Evolutionary conservation across 495 filamentous ascomycete genomes (phyloP).

Genomic region (Tuber magnatum): DNA sequence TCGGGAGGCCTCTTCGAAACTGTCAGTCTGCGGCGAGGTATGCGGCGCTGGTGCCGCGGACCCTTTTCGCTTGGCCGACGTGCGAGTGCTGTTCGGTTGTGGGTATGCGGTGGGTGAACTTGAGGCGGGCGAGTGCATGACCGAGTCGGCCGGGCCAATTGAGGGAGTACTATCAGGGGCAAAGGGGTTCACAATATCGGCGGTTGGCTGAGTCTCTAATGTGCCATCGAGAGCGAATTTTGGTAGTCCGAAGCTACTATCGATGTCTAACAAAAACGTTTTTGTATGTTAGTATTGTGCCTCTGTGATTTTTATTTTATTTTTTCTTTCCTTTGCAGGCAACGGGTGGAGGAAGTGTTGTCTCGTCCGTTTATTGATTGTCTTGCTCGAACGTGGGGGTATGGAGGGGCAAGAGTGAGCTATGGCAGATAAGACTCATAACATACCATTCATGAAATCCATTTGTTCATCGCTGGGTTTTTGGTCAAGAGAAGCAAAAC

Average conservation of each 20-base stretch:
- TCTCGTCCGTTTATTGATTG: neutral
- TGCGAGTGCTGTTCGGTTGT: constrained; percentile 31
- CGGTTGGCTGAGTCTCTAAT: constrained; percentile 12
- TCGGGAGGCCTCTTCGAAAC: constrained; percentile 63
- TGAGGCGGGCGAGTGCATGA: constrained; percentile 18
- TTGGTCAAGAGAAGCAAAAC: constrained; percentile 17
- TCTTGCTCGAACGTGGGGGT: neutral
- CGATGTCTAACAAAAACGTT: constrained; percentile 22
- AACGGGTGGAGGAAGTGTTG: neutral
- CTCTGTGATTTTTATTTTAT: neutral
- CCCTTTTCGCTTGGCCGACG: constrained; percentile 29
- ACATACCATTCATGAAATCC: constrained; percentile 29
- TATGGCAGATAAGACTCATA: constrained; percentile 4
- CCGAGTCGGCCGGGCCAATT: constrained; percentile 7
- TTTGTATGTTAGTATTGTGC: constrained; percentile 9
- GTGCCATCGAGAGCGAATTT: constrained; percentile 12
- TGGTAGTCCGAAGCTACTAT: constrained; percentile 28
- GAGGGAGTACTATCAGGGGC: constrained; percentile 5
- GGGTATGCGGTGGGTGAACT: constrained; percentile 40
- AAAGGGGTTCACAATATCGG: constrained; percentile 6
- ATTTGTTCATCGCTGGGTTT: constrained; percentile 25
- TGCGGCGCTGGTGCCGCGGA: constrained; percentile 17
- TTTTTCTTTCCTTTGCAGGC: neutral
- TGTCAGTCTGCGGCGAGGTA: constrained; percentile 14
- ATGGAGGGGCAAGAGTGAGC: neutral